Conservation (phyloP, 1,139 yeast genomes). For the Debaryomycetaceae sp. region DNA sequence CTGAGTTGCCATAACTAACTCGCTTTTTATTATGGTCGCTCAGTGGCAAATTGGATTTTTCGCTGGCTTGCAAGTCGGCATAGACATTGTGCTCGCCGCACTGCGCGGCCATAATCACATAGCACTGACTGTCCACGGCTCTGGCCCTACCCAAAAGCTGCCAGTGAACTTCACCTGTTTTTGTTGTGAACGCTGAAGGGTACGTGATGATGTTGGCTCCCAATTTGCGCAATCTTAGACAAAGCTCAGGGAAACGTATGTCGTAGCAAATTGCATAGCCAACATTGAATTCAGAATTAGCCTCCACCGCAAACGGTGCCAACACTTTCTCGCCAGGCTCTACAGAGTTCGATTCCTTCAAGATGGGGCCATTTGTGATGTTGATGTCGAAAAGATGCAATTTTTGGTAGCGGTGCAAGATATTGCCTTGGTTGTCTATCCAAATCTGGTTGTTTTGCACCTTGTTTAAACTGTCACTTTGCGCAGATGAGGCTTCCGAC, state of each 20-base stretch:
- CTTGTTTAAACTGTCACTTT: conserved; percentile 19
- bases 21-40: conserved; percentile 24
- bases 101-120: conserved; percentile 89
- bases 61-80: conserved; percentile 27
- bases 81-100: conserved; percentile 66
- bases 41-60: conserved; percentile 19
- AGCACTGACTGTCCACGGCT: conserved; percentile 85
- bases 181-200: conserved; percentile 90
- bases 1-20: conserved; percentile 77
- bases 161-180: conserved; percentile 94
- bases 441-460: conserved; percentile 73
- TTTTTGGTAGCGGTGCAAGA: conserved; percentile 71
- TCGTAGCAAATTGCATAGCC: conserved; percentile 87
- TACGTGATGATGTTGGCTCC: conserved; percentile 80
- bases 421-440: conserved; percentile 60
- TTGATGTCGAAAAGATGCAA: conserved; percentile 88
- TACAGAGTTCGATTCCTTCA: conserved; percentile 74
- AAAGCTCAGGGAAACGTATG: conserved; percentile 82
- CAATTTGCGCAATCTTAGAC: conserved; percentile 53
- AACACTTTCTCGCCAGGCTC: conserved; percentile 65
- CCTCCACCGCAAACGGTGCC: conserved; percentile 43
- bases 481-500: conserved; percentile 14
- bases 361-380: conserved; percentile 66
- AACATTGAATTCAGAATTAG: conserved; percentile 39
- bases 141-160: conserved; percentile 70